Conservation (phyloP, 768 basidiomycete genomes). For the Polyporus arcularius region DNA sequence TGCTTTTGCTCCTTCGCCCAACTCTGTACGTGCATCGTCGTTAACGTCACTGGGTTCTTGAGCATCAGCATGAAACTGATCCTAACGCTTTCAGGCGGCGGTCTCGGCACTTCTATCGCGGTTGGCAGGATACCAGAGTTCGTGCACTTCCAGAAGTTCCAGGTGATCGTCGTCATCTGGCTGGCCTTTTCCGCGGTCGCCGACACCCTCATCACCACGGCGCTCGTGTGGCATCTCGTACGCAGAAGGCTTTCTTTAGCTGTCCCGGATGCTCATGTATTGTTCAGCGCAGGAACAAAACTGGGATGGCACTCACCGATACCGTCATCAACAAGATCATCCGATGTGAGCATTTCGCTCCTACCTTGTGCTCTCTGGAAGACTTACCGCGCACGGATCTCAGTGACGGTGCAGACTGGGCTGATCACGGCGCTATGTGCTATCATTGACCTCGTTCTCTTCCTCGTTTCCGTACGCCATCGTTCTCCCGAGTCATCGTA, state of each 20-base stretch:
- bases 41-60: no score
- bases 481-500: neutral
- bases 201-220: conserved; percentile 44
- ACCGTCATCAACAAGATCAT: conserved; percentile 46
- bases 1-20: conserved; percentile 27
- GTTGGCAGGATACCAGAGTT: conserved; percentile 35
- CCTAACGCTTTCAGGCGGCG: conserved; percentile 30
- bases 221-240: conserved; percentile 47
- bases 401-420: conserved; percentile 42
- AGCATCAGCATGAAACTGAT: neutral
- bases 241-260: neutral
- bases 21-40: conserved; percentile 25
- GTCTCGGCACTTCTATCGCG: conserved; percentile 34
- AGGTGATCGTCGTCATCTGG: conserved; percentile 42
- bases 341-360: conserved; percentile 28
- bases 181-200: conserved; percentile 41
- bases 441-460: conserved; percentile 27
- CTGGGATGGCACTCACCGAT: conserved; percentile 44
- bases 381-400: neutral
- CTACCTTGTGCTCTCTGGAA: neutral
- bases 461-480: conserved; percentile 30
- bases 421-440: conserved; percentile 37
- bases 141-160: conserved; percentile 34
- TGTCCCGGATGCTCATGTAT: neutral
- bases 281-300: conserved; percentile 40